Evolutionary conservation across 768 basidiomycete species (phyloP), one percentile per base, ranked within the genome.

Genomic region (Melanogaster broomeanus): DNA sequence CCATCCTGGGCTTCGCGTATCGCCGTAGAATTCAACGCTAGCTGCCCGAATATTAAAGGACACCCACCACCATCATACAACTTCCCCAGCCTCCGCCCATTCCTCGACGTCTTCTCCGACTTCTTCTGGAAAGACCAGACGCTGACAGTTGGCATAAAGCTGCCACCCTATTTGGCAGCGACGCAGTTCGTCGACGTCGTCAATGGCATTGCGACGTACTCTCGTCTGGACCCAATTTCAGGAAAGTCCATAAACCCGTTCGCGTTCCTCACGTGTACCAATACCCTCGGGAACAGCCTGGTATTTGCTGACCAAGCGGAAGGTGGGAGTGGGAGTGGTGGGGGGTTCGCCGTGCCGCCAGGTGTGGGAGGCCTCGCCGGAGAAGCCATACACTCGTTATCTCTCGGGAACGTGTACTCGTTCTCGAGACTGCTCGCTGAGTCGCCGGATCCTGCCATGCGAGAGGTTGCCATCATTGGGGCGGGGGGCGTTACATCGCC

Each of bases 21-120:
- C 53, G 91, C 80, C 13, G 70, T 92, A 59, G 92, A 94, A 68
- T 74, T 93, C 62, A 94, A 94, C 66, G 84, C 89, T 0, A 88
- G 85, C 35, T 94, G 92, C 57, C 92, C 92, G 4, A 94, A 94
- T 64, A 87, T 93, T 57, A 62, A 67, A 49, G 69, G 67, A 11
- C 72, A 74, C 22, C 78, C 88, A 0, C 89, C 88, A 0, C 78
- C 84, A 18, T 80, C 87, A 10, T 93, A 93, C 68, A 68, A 77
- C 34, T 76, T 83, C 45, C 12, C 70, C 1, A 67, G 74, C 1
- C 77, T 92, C 45, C 46, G 64, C 0, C 77, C 83, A 2, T 69
- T 89, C 49, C 74, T 93, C 7, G 60, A 68, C 34, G 75, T 81
- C 8, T 72, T 92, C 39, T 75, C 79, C 6, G 72, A 76, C 1